Evolutionary conservation across 1,284 basidiomycete genomes (phyloP), one percentile per base, ranked within the genome.

Genomic region (Irpex lacteus): DNA sequence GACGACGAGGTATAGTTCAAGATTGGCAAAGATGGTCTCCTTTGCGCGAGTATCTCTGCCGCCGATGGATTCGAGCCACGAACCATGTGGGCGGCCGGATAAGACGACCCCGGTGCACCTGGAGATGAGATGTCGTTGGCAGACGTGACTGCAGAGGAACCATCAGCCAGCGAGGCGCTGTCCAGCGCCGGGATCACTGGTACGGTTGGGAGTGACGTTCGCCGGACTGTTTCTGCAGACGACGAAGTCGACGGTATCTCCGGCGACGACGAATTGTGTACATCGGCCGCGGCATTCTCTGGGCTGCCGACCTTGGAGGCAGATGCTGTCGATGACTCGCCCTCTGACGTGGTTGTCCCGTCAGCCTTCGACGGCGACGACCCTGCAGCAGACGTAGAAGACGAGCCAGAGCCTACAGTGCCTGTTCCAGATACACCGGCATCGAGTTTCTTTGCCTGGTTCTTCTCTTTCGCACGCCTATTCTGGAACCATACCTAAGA

Each of bases 11-110:
- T 53, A 2, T 61, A 37, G 9, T 58, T 59, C 36, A 65, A 49
- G 18, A 67, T 67, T 13, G 66, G 66, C 38, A 67, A 58, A 2
- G 66, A 67, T 5, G 66, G 54, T 19, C 66, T 54, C n/a, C 66
- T 37, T 36, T 63, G 61, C 6, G 62, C 60, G 11, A 54, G 52
- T 21, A 67, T 40, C 19, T 67, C 61, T 3, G 63, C 63, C 19
- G 62, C 63, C 40, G 66, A 38, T 38, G 38, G 40, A 6, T 34
- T 56, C 26, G 34, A 19, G 5, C 50, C 19, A 36, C 54, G 26
- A 9, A 32, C 54, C 21, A 26, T 9, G 21, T 53, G 50, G 5
- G 50, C 50, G 5, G 54, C 6, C 21, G 36, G 61, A 53, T 13
- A 38, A 59, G 8, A 44, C 38, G 19, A 44, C 26, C 19, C 40